These are phyloP conservation scores for Cryphonectria radicalis DNA, from an alignment of 2,329 filamentous ascomycete genomes.

Conservation along the genomic window DNA sequence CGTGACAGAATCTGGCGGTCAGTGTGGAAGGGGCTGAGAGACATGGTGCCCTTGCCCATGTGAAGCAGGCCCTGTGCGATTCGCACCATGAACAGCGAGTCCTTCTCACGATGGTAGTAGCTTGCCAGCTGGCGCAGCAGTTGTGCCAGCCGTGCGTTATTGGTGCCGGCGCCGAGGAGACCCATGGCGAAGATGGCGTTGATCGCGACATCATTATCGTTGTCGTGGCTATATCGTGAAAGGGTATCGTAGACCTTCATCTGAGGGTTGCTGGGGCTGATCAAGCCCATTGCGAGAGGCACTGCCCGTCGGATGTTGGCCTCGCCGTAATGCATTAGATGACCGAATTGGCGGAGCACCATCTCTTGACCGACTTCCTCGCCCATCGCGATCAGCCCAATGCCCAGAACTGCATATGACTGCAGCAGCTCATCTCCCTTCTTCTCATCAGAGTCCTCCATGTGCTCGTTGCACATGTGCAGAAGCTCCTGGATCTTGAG, in stretches of 20 bases:
- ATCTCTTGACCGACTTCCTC: constrained; percentile 99
- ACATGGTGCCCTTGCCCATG: constrained; percentile 98
- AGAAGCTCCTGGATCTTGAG: constrained; percentile 96
- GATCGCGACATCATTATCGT: constrained; percentile 95
- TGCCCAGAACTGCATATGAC: constrained; percentile 91
- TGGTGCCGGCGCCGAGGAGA: constrained; percentile 92
- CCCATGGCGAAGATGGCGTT: constrained; percentile 99
- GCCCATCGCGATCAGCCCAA: constrained; percentile 95
- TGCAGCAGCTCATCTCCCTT: constrained; percentile 95
- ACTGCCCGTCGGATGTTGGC: constrained; percentile 96
- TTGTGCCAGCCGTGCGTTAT: constrained; percentile 95
- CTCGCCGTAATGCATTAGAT: constrained; percentile 99
- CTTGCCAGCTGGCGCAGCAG: constrained; percentile 91
- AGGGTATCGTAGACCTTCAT: constrained; percentile 99
- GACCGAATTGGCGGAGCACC: constrained; percentile 95
- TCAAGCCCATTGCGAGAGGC: constrained; percentile 92
- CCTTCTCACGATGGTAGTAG: constrained; percentile 97
- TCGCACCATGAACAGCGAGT: constrained; percentile 97
- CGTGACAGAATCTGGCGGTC: constrained; percentile 94
- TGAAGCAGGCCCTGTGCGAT: constrained; percentile 97
- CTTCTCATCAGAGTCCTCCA: constrained; percentile 92
- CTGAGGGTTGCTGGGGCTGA: constrained; percentile 97
- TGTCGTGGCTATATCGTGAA: constrained; percentile 97
- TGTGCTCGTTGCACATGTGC: constrained; percentile 96
- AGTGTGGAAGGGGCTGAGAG: constrained; percentile 98